Base-by-base conservation (phyloP, 805 yeast genomes). In the Clavispora asparagi region DNA sequence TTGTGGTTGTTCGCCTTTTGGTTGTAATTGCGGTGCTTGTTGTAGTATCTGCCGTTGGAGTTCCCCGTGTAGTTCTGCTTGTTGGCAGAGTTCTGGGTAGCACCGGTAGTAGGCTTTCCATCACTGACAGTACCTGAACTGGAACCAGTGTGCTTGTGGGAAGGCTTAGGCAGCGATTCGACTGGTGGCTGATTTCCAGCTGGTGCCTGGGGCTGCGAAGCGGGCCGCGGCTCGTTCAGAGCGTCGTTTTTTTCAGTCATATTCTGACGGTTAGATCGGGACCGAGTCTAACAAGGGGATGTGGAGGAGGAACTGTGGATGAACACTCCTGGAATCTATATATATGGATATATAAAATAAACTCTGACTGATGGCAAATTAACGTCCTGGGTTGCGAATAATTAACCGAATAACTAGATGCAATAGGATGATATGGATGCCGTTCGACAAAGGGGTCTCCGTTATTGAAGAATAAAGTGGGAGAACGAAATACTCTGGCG, bases 321-420 rank as follows among this genome's bases (percentile, higher is more conserved):
- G 17, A 16, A 30, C 19, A 16, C 33, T 39, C 41, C 31, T 27
- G 32, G 32, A 25, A 5, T 29, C 26, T 40, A 23, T 31, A 25
- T 30, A 40, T 30, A 17, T 23, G 37, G 28, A 17, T 17, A 33
- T 14, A 25, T 30, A 35, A 32, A 41, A 30, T 25, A 14, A 13
- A 25, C 38, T 28, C 44, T 28, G 45, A 25, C 29, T 35, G 47
- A 23, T 26, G 50, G 37, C 44, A 43, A 41, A 26, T 12, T 31
- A 38, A 13, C 14, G 41, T 50, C 49, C 37, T 16, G 37, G 25
- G 11, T 33, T 33, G 37, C 25, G 43, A 45, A 44, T 44, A 51
- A 51, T 47, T 49, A 47, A 51, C 33, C 33, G 39, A 49, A 51
- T 51, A 51, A 49, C 40, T 51, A 42, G 50, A 45, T 44, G 47